Evolutionary conservation across 192 early-diverging fungal genomes (phyloP), one percentile per base, ranked within the genome.

Genomic region (Fimicolochytrium jonesii): DNA sequence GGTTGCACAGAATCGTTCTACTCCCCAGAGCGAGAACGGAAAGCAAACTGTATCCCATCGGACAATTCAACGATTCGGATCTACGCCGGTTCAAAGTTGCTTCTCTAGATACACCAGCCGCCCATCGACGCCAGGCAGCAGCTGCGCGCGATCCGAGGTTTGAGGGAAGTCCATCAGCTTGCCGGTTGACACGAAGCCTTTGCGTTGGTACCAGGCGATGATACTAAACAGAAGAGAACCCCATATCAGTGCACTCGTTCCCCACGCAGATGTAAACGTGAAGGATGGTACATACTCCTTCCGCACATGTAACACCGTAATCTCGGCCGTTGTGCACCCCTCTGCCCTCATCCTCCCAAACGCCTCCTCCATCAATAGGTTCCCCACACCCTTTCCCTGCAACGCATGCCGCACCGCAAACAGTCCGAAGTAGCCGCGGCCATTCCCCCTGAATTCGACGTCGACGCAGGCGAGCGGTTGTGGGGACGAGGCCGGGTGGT

Each of bases 341-440:
- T 25, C 11, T 31, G 11, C n/a, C 53, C 34, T 56, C 5, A 56
- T 3, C 2, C 30, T 25, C 17, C 36, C 53, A 31, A 56, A 36
- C 2, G 53, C 28, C 13, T 28, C 53, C n/a, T 29, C 34, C 17
- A 56, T 17, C 7, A 56, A 35, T 56, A 18, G 17, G n/a, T 34
- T 28, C 17, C 53, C 53, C 30, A 56, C 25, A n/a, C 53, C 53
- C 13, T 7, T 13, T 31, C 30, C 26, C 34, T 56, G 53, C 17
- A 20, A 17, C 30, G 23, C 28, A 18, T 31, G 53, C 13, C n/a
- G n/a, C 13, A 56, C 53, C 0, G 53, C 53, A 56, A 56, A 35
- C 53, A 56, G n/a, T 31, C 53, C 53, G 36, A 56, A 56, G 34
- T 56, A 56, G 1, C 53, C 53, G 15, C 17, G 17, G 11, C 25